Evolutionary conservation across 2,329 filamentous ascomycete species (phyloP), one percentile per base, ranked within the genome.

Genomic region (Talaromyces sp.): DNA sequence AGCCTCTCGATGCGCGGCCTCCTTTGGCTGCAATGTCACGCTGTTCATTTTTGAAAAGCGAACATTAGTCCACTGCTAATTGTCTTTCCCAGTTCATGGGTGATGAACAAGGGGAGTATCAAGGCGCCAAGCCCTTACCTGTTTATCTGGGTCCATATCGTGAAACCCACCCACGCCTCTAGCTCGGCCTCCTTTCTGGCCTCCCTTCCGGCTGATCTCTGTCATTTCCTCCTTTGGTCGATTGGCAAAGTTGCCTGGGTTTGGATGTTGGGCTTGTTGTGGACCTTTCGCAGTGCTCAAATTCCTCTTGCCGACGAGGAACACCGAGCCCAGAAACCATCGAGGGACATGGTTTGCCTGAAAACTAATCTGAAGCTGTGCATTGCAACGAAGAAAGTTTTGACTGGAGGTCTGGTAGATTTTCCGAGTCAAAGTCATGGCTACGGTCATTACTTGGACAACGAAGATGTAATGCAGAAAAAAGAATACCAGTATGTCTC

Each of bases 211-310:
- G 28, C 63, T 68, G 12, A 71, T 71, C 36, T 67, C 64, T 23
- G 65, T 65, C 12, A 72, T 47, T 44, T 70, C 66, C 3, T 68
- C 64, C 42, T 57, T 68, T 16, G 72, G 63, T 8, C 72, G 69
- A 60, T 75, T 75, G 57, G 68, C 66, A 65, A 75, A 74, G 64
- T 76, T 76, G n/a, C 72, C 70, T 28, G 73, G 70, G 58, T 74
- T 70, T 1, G 70, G 68, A 36, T 71, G 66, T 3, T 66, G 33
- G 33, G 54, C 27, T 28, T 28, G 34, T n/a, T 27, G 28, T 30
- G 61, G 44, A 3, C 36, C 51, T 30, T 33, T 55, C 8, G 56
- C 50, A 27, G 52, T 59, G 28, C 27, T n/a, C 51, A 56, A 52
- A 14, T 12, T 5, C 16, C 28, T 59, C 10, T 40, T 42, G 5